A percentile compares a stretch with the other conserved stretches of the same genome.
These are phyloP conservation scores for Lipomyces yarrowii DNA, from an alignment of 1,139 yeast species.

Conservation along the genomic window DNA sequence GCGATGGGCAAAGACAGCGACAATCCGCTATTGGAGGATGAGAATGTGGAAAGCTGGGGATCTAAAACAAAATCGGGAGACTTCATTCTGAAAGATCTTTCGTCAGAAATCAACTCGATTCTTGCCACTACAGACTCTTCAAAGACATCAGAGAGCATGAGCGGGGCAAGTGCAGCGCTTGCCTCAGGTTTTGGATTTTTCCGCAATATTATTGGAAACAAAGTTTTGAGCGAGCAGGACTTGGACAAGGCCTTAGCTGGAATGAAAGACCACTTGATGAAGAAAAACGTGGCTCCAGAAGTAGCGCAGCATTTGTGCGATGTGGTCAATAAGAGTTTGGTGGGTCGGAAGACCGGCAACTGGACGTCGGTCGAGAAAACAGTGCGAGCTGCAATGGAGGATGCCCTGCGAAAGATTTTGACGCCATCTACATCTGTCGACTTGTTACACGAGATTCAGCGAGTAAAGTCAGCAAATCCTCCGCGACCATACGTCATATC, in stretches of 20 bases:
- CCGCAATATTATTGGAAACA: conserved; percentile 56
- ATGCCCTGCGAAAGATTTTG: conserved; percentile 75
- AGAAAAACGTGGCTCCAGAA: conserved; percentile 57
- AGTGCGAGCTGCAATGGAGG: conserved; percentile 67
- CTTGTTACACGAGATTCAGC: conserved; percentile 77
- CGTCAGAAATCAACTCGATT: conserved; percentile 50
- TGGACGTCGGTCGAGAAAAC: conserved; percentile 66
- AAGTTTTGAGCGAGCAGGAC: conserved; percentile 53
- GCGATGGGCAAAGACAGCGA: conserved; percentile 26
- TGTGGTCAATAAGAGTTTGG: conserved; percentile 59
- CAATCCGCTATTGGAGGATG: conserved; percentile 38
- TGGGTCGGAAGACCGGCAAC: conserved; percentile 66
- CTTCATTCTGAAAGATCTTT: conserved; percentile 53
- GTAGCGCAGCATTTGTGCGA: conserved; percentile 60
- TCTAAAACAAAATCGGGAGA: conserved; percentile 51
- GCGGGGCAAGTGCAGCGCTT: conserved; percentile 32
- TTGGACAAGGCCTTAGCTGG: conserved; percentile 48
- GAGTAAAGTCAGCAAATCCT: conserved; percentile 38
- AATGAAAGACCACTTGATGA: conserved; percentile 53
- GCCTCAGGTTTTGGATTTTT: conserved; percentile 52
- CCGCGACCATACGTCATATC: conserved; percentile 83
- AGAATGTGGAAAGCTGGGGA: conserved; percentile 51
- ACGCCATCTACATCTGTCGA: conserved; percentile 95
- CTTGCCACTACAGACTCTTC: conserved; percentile 37
- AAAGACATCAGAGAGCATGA: conserved; percentile 35